Conservation (phyloP, 1,139 yeast species). For the Lodderomyces theae region DNA sequence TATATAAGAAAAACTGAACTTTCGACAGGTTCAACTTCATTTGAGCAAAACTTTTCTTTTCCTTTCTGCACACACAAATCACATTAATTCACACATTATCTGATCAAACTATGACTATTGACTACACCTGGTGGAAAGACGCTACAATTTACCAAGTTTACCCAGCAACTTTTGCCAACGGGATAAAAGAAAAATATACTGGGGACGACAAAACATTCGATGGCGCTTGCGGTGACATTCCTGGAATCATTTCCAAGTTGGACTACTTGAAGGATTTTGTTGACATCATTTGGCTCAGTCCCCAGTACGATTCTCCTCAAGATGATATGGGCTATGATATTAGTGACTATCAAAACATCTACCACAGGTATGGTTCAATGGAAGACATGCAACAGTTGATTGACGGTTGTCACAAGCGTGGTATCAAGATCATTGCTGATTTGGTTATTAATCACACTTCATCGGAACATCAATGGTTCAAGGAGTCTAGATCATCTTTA, state of each 20-base stretch:
- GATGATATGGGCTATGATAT: constrained; percentile 67
- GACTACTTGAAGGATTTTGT: constrained; percentile 50
- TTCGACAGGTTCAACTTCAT: no score
- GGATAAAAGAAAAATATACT: constrained; percentile 22
- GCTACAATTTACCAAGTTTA: constrained; percentile 51
- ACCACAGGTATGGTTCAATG: constrained; percentile 53
- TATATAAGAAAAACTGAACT: no score
- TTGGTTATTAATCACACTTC: constrained; percentile 61
- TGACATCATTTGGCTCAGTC: constrained; percentile 57
- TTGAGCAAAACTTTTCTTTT: no score
- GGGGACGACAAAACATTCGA: constrained; percentile 56
- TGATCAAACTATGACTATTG: constrained; percentile 12
- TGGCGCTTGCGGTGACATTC: constrained; percentile 57
- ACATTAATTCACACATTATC: not conserved
- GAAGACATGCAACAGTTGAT: constrained; percentile 46
- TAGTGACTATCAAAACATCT: constrained; percentile 49
- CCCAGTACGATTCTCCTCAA: constrained; percentile 58
- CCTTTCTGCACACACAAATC: no score
- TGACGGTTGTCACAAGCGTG: constrained; percentile 46
- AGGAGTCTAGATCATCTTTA: constrained; percentile 51
- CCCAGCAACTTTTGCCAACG: constrained; percentile 6
- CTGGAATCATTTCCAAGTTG: constrained; percentile 50
- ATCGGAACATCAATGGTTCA: constrained; percentile 55
- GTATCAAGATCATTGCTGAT: constrained; percentile 52
- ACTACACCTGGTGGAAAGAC: constrained; percentile 54